Evolutionary conservation across 2,329 filamentous ascomycete genomes (phyloP).

Genomic region (Beauveria brongniartii): DNA sequence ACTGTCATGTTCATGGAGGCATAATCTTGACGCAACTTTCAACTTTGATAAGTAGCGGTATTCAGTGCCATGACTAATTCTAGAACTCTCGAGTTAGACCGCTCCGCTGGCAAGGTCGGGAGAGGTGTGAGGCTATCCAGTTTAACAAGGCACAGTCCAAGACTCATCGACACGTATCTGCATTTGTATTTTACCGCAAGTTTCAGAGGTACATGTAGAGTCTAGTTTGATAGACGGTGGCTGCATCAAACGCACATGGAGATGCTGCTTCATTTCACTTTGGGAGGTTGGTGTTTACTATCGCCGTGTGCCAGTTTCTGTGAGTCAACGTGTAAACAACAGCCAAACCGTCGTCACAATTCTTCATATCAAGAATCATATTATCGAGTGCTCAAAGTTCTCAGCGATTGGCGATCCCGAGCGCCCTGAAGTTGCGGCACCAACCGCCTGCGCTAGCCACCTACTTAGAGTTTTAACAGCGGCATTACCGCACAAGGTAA

Average conservation of each 20-base stretch:
- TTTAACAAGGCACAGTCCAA: background rate
- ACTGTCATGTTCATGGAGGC: background rate
- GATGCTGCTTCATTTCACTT: background rate
- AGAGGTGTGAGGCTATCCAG: background rate
- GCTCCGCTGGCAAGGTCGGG: background rate
- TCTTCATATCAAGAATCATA: background rate
- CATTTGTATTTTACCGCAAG: background rate
- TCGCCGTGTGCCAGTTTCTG: background rate
- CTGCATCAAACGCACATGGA: no score
- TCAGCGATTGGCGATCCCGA: background rate
- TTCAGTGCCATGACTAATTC: background rate
- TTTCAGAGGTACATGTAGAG: background rate
- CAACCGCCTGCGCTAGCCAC: background rate
- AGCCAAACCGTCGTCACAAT: background rate
- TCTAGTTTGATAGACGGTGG: no score
- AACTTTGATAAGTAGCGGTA: background rate
- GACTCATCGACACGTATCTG: background rate
- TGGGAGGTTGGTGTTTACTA: background rate
- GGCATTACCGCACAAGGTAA: background rate
- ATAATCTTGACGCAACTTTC: background rate
- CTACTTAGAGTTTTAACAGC: background rate
- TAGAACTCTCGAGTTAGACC: background rate
- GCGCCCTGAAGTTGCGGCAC: background rate
- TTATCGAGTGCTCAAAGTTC: background rate
- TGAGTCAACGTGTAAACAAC: background rate